Base-by-base conservation (phyloP, 2,329 filamentous ascomycete genomes). In the Trichoderma hamatum region DNA sequence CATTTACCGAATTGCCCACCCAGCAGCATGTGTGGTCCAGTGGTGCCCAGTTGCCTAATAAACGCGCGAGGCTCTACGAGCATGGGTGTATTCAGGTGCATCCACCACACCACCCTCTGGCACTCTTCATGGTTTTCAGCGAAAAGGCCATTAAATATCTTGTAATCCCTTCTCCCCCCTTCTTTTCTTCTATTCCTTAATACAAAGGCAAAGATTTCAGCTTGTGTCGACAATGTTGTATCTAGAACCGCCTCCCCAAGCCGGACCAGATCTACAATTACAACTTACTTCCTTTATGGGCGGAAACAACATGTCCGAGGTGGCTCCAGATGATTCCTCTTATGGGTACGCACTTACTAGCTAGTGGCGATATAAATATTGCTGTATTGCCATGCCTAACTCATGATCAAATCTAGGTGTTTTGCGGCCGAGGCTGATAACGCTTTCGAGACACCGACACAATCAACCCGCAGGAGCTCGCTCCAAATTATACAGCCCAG, bases 281-380 rank as follows among this genome's bases (percentile, higher is more conserved):
- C 64, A 59, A 16, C 39, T 67, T 10, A 55, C 21, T 9, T 46
- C 34, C 9, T 59, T 21, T 30, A 59, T 43, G 1, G 64, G 64
- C 5, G 28, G 39, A 24, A 55, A 13, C 54, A 36, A 36, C 21
- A 67, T 43, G 26, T 11, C 51, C 26, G 64, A 24, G 10, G 10
- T 4, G 19, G 32, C 39, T 21, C 4, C 54, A 14, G 51, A 24
- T 16, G 64, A 67, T 28, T 13, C 2, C 21, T 67, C 64, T 13
- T 59, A 36, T 14, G 9, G 39, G 64, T 67, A 67, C 58, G 64
- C 43, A 59, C 39, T 67, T 39, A 66, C 63, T 65, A 65, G 62
- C 21, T 54, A 39, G 39, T 67, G 64, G 54, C 64, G 30, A 58
- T 34, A n/a, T 39, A 16, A 5, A n/a, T 49, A 19, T 49, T 24